These are phyloP conservation scores for Penicillium sp. DNA, from an alignment of 2,329 filamentous ascomycete genomes.

Conservation along the genomic window DNA sequence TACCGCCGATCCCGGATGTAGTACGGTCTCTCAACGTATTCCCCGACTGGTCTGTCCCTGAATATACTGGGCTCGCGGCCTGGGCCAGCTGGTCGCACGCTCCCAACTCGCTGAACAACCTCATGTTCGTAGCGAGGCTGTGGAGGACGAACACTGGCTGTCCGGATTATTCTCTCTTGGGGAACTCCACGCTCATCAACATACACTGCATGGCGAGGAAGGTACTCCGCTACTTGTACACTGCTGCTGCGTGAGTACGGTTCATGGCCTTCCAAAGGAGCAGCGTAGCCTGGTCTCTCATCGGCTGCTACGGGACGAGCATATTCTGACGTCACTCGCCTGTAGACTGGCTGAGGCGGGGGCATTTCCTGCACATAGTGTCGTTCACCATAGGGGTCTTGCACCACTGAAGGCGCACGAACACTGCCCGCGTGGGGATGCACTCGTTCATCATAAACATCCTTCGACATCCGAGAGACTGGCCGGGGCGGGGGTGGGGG, in stretches of 20 bases:
- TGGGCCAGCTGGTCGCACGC: slow-evolving; percentile 34
- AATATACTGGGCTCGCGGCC: slow-evolving; percentile 37
- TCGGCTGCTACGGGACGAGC: slow-evolving; percentile 21
- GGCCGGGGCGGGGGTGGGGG: slow-evolving; percentile 30
- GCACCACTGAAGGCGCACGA: slow-evolving; percentile 37
- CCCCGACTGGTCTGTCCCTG: slow-evolving; percentile 37
- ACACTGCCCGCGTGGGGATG: slow-evolving; percentile 28
- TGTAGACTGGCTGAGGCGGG: slow-evolving; percentile 35
- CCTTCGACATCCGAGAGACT: slow-evolving; percentile 25
- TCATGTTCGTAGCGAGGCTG: slow-evolving; percentile 37
- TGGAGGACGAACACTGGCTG: slow-evolving; percentile 53
- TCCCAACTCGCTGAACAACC: slow-evolving; percentile 35
- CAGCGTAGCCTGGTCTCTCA: slow-evolving; percentile 28
- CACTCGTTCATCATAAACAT: slow-evolving; percentile 29
- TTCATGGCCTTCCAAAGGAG: slow-evolving; percentile 29
- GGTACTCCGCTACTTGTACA: slow-evolving; percentile 37
- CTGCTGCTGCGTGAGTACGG: slow-evolving; percentile 32
- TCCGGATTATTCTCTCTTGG: slow-evolving; percentile 48
- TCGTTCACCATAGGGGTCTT: slow-evolving; percentile 35
- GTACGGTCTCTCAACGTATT: slow-evolving; percentile 42
- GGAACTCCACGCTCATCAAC: slow-evolving; percentile 60
- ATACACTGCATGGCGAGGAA: slow-evolving; percentile 31
- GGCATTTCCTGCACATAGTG: slow-evolving; percentile 41
- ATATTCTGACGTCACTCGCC: slow-evolving; percentile 33
- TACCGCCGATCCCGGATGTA: slow-evolving; percentile 35